These are phyloP conservation scores for Globisporangium cylindrosporum DNA, from an alignment of 352 stramenopile species.

Conservation along the genomic window DNA sequence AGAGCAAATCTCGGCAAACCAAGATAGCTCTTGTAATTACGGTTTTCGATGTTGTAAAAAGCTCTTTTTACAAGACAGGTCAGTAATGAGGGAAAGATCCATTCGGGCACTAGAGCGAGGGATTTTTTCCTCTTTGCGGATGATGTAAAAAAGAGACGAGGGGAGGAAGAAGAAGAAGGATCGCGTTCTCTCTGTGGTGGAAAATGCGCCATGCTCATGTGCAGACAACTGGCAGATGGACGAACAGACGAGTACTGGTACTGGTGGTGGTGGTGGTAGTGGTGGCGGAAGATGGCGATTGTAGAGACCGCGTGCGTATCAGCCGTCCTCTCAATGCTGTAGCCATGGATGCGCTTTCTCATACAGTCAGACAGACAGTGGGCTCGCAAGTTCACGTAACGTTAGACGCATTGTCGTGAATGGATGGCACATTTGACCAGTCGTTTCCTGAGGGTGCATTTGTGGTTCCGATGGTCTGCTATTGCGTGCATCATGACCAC, in stretches of 20 bases:
- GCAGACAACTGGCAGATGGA: not conserved
- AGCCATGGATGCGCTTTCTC: not conserved
- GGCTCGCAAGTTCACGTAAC: not conserved
- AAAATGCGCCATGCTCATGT: not conserved
- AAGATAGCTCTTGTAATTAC: conserved; percentile 5
- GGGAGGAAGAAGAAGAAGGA: not conserved
- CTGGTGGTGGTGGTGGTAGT: not conserved
- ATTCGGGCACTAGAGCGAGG: not conserved
- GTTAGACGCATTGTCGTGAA: not conserved
- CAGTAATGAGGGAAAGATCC: not conserved
- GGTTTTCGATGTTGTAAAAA: not conserved
- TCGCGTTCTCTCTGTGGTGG: not conserved
- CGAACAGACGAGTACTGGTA: not conserved
- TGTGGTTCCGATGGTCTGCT: not conserved
- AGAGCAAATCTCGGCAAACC: not conserved
- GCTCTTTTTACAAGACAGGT: not conserved
- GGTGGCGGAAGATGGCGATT: not conserved
- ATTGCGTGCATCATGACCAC: not conserved
- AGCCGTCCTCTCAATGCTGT: not conserved
- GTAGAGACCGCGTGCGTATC: not conserved
- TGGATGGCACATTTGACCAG: not conserved
- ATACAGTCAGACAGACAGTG: not conserved
- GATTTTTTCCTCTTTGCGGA: not conserved
- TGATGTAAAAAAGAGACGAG: conserved; percentile 8
- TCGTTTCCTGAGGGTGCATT: not conserved